phyloP scores from a whole-genome alignment of 2,329 filamentous ascomycete species.

The Verticillium isaacii region DNA sequence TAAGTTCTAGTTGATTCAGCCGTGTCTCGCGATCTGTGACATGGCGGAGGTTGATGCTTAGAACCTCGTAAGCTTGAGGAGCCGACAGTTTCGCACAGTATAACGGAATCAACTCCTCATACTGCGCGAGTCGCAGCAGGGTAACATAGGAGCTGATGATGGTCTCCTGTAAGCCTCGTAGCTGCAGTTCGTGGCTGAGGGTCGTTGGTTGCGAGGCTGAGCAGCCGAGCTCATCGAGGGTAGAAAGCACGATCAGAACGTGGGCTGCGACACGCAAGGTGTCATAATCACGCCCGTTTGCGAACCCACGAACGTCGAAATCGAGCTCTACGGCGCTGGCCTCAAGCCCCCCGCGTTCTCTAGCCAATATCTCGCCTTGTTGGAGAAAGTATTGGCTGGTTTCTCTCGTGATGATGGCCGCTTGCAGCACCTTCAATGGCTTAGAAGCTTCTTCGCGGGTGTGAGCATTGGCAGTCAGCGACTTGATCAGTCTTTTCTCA shows the following conservation, averaged over 20 bases:
- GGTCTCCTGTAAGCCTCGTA: conserved; percentile 59
- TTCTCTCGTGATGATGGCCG: conserved; percentile 64
- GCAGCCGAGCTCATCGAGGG: conserved; percentile 56
- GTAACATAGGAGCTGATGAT: conserved; percentile 79
- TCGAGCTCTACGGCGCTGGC: neutral
- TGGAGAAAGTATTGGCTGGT: conserved; percentile 53
- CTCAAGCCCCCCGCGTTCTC: neutral
- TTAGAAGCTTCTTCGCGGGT: conserved; percentile 55
- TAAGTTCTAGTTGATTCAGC: conserved; percentile 64
- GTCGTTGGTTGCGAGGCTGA: conserved; percentile 26
- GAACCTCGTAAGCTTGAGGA: conserved; percentile 60
- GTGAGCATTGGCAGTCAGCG: conserved; percentile 50
- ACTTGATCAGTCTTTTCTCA: conserved; percentile 54
- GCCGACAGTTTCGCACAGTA: conserved; percentile 77
- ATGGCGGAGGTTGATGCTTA: conserved; percentile 73
- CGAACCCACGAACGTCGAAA: neutral
- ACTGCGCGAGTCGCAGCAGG: conserved; percentile 65
- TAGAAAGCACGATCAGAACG: conserved; percentile 58
- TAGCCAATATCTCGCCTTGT: conserved; percentile 48
- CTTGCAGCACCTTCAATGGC: conserved; percentile 72
- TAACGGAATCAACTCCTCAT: conserved; percentile 76
- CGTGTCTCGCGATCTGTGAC: conserved; percentile 64
- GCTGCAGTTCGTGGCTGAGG: conserved; percentile 21
- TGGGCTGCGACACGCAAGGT: conserved; percentile 67
- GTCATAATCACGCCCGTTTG: conserved; percentile 31